Evolutionary conservation across 2,329 filamentous ascomycete genomes (phyloP).

Genomic region (Microcyclospora tardicrescens): DNA sequence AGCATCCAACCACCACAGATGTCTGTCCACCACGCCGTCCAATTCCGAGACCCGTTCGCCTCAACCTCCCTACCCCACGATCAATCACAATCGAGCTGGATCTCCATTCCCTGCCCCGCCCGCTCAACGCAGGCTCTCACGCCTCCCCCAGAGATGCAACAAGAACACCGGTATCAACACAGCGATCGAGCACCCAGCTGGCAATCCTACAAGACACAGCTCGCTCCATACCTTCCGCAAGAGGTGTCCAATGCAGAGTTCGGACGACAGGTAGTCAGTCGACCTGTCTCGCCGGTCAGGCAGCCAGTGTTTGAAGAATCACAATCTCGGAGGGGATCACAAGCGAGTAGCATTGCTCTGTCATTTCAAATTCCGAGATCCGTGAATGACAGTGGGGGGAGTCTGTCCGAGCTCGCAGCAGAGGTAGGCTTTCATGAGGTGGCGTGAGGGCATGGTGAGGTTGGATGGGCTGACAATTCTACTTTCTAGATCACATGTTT

Average conservation of each 20-base stretch:
- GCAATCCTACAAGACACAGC: constrained; percentile 11
- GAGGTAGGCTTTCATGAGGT: constrained; percentile 42
- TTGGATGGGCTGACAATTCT: constrained; percentile 2
- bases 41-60: constrained; percentile 23
- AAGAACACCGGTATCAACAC: constrained; percentile 17
- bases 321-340: constrained; percentile 12
- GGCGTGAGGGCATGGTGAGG: constrained; percentile 7
- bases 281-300: constrained; percentile 9
- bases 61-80: constrained; percentile 14
- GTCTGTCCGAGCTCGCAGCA: constrained; percentile 69
- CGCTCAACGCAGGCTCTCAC: constrained; percentile 17
- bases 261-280: constrained; percentile 7
- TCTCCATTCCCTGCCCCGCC: constrained; percentile 7
- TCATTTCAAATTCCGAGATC: constrained; percentile 59
- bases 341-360: constrained; percentile 30
- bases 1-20: constrained; percentile 16
- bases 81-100: constrained; percentile 8
- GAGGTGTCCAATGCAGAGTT: constrained; percentile 5
- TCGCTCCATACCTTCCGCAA: constrained; percentile 9
- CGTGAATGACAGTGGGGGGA: constrained; percentile 64
- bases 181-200: constrained; percentile 10
- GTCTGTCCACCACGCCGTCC: constrained; percentile 22
- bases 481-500: constrained; percentile 69
- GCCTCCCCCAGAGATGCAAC: constrained; percentile 25
- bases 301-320: constrained; percentile 7